Conservation (phyloP, 805 yeast species). For the Cephaloascus albidus region DNA sequence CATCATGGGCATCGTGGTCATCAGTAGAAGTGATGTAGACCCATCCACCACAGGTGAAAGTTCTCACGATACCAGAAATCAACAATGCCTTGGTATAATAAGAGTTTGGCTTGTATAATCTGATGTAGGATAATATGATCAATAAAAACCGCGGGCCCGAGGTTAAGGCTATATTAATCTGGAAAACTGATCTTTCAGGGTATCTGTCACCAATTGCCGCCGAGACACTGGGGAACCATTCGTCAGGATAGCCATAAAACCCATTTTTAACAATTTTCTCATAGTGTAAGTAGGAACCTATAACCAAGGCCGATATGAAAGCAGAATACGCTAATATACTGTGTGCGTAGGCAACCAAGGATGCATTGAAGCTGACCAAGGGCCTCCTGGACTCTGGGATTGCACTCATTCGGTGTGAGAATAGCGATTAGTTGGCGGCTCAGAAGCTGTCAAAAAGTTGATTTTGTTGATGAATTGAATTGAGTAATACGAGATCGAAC, state of each 20-base stretch:
- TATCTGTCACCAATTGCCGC: conserved; percentile 96
- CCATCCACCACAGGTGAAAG: conserved; percentile 98
- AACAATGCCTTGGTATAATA: conserved; percentile 31
- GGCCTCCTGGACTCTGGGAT: neutral
- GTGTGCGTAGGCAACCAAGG: conserved; percentile 62
- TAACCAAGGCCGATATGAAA: conserved; percentile 61
- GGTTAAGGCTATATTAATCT: conserved; percentile 83
- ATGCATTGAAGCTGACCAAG: conserved; percentile 43
- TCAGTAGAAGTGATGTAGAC: conserved; percentile 95
- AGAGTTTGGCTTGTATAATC: conserved; percentile 27
- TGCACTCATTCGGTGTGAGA: neutral
- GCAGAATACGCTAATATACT: conserved; percentile 65
- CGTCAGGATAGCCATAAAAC: conserved; percentile 86
- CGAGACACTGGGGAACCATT: conserved; percentile 97
- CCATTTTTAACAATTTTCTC: conserved; percentile 84
- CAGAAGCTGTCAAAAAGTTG: too few relatives aligned
- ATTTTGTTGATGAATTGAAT: too few relatives aligned
- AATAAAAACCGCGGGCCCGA: conserved; percentile 84
- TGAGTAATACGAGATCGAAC: too few relatives aligned
- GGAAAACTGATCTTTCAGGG: conserved; percentile 92
- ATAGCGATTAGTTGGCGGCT: too few relatives aligned
- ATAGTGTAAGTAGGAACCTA: conserved; percentile 75
- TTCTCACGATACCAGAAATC: conserved; percentile 72
- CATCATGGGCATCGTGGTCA: conserved; percentile 93
- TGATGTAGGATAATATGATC: conserved; percentile 41